These are phyloP conservation scores for Exutisphaerella laricina DNA, from an alignment of 2,329 filamentous ascomycete species.

Conservation along the genomic window DNA sequence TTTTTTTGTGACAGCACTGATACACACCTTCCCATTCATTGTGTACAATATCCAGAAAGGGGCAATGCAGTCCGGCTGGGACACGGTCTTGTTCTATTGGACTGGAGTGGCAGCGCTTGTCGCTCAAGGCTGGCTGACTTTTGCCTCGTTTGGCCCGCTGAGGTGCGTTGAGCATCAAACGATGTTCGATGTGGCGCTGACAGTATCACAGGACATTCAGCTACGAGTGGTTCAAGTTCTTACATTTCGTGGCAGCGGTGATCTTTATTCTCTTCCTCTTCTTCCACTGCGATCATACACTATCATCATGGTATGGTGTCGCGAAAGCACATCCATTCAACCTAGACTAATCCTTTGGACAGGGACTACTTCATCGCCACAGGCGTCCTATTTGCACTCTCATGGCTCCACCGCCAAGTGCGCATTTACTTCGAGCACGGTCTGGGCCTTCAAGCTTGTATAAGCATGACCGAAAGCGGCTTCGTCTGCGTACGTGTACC, in stretches of 20 bases:
- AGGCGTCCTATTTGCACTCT: slow-evolving; percentile 47
- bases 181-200: slow-evolving; percentile 6
- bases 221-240: slow-evolving; percentile 58
- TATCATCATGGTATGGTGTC: slow-evolving; percentile 50
- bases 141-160: slow-evolving; percentile 49
- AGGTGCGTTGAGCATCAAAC: slow-evolving; percentile 34
- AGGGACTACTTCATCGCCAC: slow-evolving; percentile 58
- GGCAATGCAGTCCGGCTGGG: slow-evolving; percentile 46
- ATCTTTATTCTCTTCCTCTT: slow-evolving; percentile 56
- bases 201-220: slow-evolving; percentile 41
- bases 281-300: slow-evolving; percentile 52
- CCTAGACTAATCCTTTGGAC: too few relatives aligned
- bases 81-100: slow-evolving; percentile 46
- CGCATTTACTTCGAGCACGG: slow-evolving; percentile 49
- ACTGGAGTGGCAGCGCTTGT: slow-evolving; percentile 52
- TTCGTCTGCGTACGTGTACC: slow-evolving; percentile 43
- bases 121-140: slow-evolving; percentile 42
- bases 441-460: slow-evolving; percentile 39
- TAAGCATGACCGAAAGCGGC: slow-evolving; percentile 38
- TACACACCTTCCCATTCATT: slow-evolving; percentile 58
- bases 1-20: slow-evolving; percentile 51
- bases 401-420: slow-evolving; percentile 42
- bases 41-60: slow-evolving; percentile 46
- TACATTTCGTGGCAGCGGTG: slow-evolving; percentile 49
- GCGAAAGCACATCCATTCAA: too few relatives aligned